Evolutionary conservation across 1,139 yeast species (phyloP).

Genomic region (Suhomyces choctaworum): DNA sequence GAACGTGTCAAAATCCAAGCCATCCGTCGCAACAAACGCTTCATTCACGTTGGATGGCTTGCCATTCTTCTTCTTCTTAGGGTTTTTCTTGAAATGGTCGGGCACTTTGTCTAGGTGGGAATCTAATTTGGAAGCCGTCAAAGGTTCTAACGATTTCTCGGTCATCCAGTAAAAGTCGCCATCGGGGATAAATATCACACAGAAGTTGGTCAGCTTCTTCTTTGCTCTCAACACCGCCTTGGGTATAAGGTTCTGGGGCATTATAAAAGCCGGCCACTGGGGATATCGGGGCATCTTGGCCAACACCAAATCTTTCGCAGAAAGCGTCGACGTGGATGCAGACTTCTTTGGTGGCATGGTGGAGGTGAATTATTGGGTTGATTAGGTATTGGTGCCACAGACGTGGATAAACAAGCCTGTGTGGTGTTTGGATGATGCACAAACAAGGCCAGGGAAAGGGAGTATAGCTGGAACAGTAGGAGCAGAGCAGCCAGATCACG

Average conservation of each 20-base stretch:
- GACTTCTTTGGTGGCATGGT: constrained; percentile 32
- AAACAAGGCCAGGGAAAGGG: background rate
- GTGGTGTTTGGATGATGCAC: too few species aligned
- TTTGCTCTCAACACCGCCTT: constrained; percentile 38
- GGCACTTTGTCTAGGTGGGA: constrained; percentile 34
- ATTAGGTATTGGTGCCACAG: constrained; percentile 1
- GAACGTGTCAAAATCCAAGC: constrained; percentile 40
- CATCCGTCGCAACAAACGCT: constrained; percentile 43
- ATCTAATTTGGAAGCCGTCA: constrained; percentile 32
- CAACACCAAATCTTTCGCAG: constrained; percentile 40
- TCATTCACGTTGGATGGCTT: constrained; percentile 38
- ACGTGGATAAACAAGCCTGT: too few species aligned
- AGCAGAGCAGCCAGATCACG: too few species aligned
- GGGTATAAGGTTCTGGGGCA: constrained; percentile 44
- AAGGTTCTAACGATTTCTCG: constrained; percentile 38
- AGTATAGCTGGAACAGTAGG: background rate
- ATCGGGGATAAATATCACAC: constrained; percentile 51
- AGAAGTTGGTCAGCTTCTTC: constrained; percentile 40
- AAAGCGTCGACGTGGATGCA: constrained; percentile 20
- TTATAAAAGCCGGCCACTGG: constrained; percentile 52
- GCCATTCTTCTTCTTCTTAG: constrained; percentile 26
- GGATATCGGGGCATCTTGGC: constrained; percentile 53
- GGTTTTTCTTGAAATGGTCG: constrained; percentile 19
- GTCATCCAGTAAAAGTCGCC: constrained; percentile 51
- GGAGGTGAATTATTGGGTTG: background rate